Conservation (phyloP, 2,329 filamentous ascomycete species). For the Penicillium sp. region DNA sequence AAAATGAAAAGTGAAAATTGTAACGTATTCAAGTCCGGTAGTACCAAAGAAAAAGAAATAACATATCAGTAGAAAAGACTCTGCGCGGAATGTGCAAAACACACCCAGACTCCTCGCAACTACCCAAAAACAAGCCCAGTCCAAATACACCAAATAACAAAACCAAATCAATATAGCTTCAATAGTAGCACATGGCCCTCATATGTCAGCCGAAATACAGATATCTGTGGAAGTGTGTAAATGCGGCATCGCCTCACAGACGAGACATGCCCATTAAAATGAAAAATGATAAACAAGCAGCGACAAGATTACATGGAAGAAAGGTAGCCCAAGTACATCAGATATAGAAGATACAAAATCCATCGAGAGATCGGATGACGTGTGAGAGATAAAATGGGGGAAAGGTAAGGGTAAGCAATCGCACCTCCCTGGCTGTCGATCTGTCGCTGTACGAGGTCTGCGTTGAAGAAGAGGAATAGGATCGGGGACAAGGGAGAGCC, state of each 20-base stretch:
- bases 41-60: background rate
- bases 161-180: no score
- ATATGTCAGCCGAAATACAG: constrained; percentile 22
- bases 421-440: no score
- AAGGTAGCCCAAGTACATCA: constrained; percentile 12
- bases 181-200: constrained; percentile 22
- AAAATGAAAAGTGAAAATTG: no score
- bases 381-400: no score
- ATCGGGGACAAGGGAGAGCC: no score
- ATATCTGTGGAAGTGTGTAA: constrained; percentile 9
- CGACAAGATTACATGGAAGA: constrained; percentile 21
- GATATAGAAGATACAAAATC: constrained; percentile 3
- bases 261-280: no score
- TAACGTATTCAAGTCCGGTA: constrained; percentile 6
- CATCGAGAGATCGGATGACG: constrained; percentile 1
- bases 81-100: constrained; percentile 19
- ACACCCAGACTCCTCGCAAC: constrained; percentile 21
- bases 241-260: background rate
- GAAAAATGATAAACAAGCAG: no score
- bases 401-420: no score
- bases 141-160: constrained; percentile 8
- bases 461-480: no score
- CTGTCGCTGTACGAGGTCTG: no score
- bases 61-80: no score
- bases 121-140: constrained; percentile 16